Base-by-base conservation (phyloP, 75 land plant genomes). In the Pinus albicaulis region DNA sequence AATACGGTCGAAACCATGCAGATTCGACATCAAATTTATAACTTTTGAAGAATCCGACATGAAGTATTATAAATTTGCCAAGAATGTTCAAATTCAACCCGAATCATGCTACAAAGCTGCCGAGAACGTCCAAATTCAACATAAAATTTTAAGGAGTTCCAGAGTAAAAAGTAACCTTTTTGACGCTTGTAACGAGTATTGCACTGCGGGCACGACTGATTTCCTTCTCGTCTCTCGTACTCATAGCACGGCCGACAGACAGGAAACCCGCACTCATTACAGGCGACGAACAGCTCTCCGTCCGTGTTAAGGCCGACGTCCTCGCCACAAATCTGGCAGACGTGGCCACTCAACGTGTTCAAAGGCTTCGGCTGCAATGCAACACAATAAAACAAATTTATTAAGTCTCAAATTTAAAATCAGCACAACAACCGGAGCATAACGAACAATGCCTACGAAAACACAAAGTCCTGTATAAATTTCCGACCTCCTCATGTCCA, bases 261-360 rank as follows among this genome's bases (percentile, higher is more conserved):
- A 3, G 94, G 94, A 59, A 92, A 92, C 5, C 90, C 94, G 74
- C 94, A 92, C 60, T 92, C 94, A 59, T 92, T 90, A 77, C 94
- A 92, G 24, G 94, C 94, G n/a, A 92, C 94, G 41, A 92, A 92
- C 25, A 92, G 76, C 24, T 92, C 94, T 19, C 94, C 90, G 12
- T 90, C 94, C 20, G 80, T 86, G 10, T 90, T 92, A 3, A 85
- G 56, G 1, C 94, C 92, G 14, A 92, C 78, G 15, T 85, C 86
- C 56, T 92, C 92, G 3, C 92, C 88, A 62, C 94, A 92, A 52
- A 92, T 92, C 82, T 92, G 90, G 79, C 94, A 92, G 0, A 84
- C 88, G 38, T 90, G 94, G 23, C 90, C 92, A 75, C 82, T 82
- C 73, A 87, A 58, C 13, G 86, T 71, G 78, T 76, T 83, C 88